Base-by-base conservation (phyloP, 2,329 filamentous ascomycete species). In the Lecanicillium sp. region DNA sequence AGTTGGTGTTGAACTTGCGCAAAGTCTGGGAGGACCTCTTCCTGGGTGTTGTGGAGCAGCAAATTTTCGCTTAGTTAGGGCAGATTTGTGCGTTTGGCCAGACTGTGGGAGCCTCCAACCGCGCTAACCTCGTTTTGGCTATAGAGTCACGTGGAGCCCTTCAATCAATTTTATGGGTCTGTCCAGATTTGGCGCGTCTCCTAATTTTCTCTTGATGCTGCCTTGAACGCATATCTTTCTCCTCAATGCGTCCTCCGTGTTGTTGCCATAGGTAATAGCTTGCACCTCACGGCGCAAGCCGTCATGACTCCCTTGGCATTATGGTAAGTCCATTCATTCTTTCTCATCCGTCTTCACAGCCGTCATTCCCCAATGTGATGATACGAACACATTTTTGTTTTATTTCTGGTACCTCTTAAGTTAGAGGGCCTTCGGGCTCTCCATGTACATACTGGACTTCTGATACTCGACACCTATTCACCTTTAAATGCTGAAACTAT, bases 361-460 rank as follows among this genome's bases (percentile, higher is more conserved):
- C 22, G 22, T 25, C 22, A 25, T 25, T 7, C 11, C 44, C 51
- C 59, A 53, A 55, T 52, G 75, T 87, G 85, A 90, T 89, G 85
- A 90, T 74, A 79, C 56, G 20, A 63, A 61, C 59, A 71, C 71
- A 66, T 69, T 71, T 68, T 53, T 66, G 29, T 64, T 66, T 69
- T 68, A 71, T 83, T 89, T 94, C 86, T 94, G 87, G 87, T 88
- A 94, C 87, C 88, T 94, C 88, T 94, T 92, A 87, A 87, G 78
- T 86, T 82, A 92, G 79, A 71, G 72, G 22, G 39, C 57, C 58
- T 68, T 69, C 61, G 57, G 69, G 66, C 67, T 72, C 80, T 41
- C 39, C 64, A 85, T 89, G 84, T 87, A 86, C 84, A 77, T 71
- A 84, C 69, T 69, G 81, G 82, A 87, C 84, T 87, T 88, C 84